Evolutionary conservation across 1,284 basidiomycete genomes (phyloP).

Genomic region (Sanguinoderma infundibulare): DNA sequence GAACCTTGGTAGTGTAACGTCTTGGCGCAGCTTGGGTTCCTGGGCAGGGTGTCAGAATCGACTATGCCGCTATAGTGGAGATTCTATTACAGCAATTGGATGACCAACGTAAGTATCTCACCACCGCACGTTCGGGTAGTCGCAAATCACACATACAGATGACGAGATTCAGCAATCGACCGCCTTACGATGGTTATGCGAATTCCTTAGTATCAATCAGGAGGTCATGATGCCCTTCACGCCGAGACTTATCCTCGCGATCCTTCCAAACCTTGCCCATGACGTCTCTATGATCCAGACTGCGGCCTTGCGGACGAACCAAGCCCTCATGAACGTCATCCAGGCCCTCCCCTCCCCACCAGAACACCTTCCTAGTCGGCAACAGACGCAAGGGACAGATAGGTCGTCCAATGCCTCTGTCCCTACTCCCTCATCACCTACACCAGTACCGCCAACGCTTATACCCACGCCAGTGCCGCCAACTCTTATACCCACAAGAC

Average conservation of each 20-base stretch:
- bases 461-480: constrained; percentile 46
- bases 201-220: constrained; percentile 87
- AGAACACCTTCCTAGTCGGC: constrained; percentile 48
- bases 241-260: constrained; percentile 88
- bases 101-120: constrained; percentile 65
- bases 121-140: not conserved
- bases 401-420: constrained; percentile 40
- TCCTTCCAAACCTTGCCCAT: constrained; percentile 94
- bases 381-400: constrained; percentile 40
- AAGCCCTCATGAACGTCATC: constrained; percentile 84
- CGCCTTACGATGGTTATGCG: constrained; percentile 90
- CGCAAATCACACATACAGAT: constrained; percentile 48
- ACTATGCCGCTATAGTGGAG: constrained; percentile 92
- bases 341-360: constrained; percentile 80
- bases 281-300: constrained; percentile 89
- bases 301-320: constrained; percentile 88
- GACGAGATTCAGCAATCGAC: constrained; percentile 91
- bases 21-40: constrained; percentile 76
- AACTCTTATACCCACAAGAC: constrained; percentile 48
- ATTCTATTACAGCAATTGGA: constrained; percentile 93
- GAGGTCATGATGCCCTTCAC: constrained; percentile 96
- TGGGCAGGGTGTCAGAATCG: constrained; percentile 91
- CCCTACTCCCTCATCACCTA: constrained; percentile 52
- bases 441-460: constrained; percentile 43
- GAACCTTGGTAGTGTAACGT: constrained; percentile 30